Base-by-base conservation (phyloP, 176 grass and related monocot genomes). In the Panicum miliaceum region DNA sequence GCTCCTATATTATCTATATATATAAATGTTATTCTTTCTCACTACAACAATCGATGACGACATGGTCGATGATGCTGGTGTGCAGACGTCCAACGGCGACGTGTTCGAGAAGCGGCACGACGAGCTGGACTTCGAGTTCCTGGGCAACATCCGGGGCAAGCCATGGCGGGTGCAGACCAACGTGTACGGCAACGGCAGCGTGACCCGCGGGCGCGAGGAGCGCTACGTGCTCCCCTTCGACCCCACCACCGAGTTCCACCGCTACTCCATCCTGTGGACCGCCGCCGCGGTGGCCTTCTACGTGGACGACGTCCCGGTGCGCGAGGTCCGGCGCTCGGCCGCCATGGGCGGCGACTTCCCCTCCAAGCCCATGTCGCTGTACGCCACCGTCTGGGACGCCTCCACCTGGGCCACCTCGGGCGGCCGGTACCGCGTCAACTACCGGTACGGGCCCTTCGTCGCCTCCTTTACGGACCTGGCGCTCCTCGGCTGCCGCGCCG, bases 141-240 rank as follows among this genome's bases (percentile, higher is more conserved):
- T 97, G 29, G 94, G 94, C 12, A 97, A 97, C 86, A 89, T 97
- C 76, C 74, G 86, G 0, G 92, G 94, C 7, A 92, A 92, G 84
- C 88, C 89, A 12, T 94, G 94, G 94, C 82, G 92, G 3, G 77
- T 97, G 25, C 94, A 92, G 63, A 97, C 94, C 1, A 97, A 97
- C 88, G 50, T 97, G 43, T 97, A 97, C 84, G 94, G 94, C 62
- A 97, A 97, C 56, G 94, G 92, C 53, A 97, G 92, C 90, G 90
- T 93, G 9, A 81, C 74, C 37, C 90, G 90, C 0, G 92, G 94
- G 8, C 86, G 94, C 0, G 94, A 97, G 84, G 94, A 97, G 75
- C 88, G 94, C 11, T 97, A 97, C 88, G 32, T 81, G 11, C 89
- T 97, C 5, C 90, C 94, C 3, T 97, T 97, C 56, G 90, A 94